Evolutionary conservation across 2,329 filamentous ascomycete genomes (phyloP), one percentile per base, ranked within the genome.

Genomic region (Botrytis elliptica): DNA sequence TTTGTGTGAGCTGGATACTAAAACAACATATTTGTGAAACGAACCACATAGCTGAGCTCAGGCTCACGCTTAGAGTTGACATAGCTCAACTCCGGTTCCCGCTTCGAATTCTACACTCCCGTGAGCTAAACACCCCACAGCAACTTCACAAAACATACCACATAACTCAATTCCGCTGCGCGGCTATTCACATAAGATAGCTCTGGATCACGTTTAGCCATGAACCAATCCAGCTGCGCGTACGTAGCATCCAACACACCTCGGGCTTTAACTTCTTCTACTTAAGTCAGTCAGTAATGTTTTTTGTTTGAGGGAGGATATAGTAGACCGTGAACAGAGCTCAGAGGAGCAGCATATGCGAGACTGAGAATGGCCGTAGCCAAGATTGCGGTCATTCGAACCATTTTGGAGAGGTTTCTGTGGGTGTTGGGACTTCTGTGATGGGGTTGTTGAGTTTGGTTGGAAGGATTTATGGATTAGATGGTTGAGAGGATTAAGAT

Each of bases 171-270:
- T 18, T 63, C 36, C 22, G 60, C 33, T n/a, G 60, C 22, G 14
- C 36, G 60, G 22, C 60, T 63, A 40, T 63, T 63, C 60, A 63
- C 60, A n/a, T 63, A 63, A n/a, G 60, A 63, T n/a, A 63, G 60
- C 36, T 63, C 60, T 63, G 60, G 60, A 40, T 63, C 14, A 40
- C 36, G 60, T 63, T 63, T 40, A 63, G 60, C 12, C 60, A 63
- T 63, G 18, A 63, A 63, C 60, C 60, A 63, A 63, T 63, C 60
- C 36, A 63, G 2, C 12, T 63, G 60, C 40, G 60, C 60, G 18
- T 63, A 63, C 7, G 36, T 25, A 36, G 36, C 36, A 63, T 63
- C 60, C 25, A 63, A 63, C 60, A 63, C 22, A 63, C 60, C 60
- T 63, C 60, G 60, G 8, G 60, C 12, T 40, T 63, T 16, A 9